These are phyloP conservation scores for Mikania micrantha DNA, from an alignment of 129 eudicot species.

Conservation along the genomic window DNA sequence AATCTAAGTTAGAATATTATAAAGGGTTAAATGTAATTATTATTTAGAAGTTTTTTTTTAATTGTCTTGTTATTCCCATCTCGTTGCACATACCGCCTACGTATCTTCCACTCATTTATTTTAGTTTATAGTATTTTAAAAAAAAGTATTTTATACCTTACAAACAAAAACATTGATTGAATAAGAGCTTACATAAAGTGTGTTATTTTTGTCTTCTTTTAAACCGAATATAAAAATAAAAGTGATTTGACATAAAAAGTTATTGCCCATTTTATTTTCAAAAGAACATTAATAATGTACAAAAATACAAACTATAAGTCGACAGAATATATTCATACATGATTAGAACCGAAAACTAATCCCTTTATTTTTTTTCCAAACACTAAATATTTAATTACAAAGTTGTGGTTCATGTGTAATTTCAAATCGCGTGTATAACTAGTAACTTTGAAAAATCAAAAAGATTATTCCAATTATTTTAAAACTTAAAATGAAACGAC, in stretches of 20 bases:
- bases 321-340: constrained; percentile 13
- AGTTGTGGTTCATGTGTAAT: no score
- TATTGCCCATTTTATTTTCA: neutral
- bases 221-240: neutral
- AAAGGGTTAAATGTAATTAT: no score
- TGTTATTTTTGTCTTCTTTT: neutral
- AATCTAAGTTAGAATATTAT: no score
- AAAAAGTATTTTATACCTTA: neutral
- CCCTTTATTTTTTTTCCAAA: neutral
- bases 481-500: no score
- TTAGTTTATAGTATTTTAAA: neutral
- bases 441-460: no score
- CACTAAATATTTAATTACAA: no score
- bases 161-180: neutral
- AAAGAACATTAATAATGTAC: constrained; percentile 11
- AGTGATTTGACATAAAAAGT: neutral
- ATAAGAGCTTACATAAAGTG: neutral
- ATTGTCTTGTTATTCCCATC: no score
- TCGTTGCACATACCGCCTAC: no score
- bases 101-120: no score
- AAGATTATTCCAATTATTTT: no score
- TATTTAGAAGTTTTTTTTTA: no score
- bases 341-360: neutral
- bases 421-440: no score
- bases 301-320: constrained; percentile 13